These are phyloP conservation scores for Mycena polygramma DNA, from an alignment of 768 basidiomycete genomes.

Conservation along the genomic window DNA sequence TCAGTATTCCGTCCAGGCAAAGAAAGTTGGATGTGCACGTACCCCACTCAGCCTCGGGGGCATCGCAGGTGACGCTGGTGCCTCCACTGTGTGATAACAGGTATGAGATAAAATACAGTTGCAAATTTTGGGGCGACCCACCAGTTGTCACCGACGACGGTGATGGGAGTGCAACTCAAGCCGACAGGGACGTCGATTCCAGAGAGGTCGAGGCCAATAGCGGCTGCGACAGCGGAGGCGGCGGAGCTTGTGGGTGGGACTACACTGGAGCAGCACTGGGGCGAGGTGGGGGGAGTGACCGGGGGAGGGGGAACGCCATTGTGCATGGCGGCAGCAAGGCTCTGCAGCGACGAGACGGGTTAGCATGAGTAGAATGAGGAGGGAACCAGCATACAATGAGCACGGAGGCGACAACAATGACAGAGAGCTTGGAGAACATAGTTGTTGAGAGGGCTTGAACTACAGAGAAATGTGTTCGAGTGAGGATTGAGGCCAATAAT, in stretches of 20 bases:
- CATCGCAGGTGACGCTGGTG: constrained; percentile 18
- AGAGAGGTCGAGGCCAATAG: constrained; percentile 22
- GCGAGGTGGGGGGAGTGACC: constrained; percentile 22
- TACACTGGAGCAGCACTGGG: constrained; percentile 27
- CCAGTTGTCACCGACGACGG: background rate
- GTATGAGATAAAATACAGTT: too few relatives aligned
- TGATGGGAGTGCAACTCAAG: constrained; percentile 26
- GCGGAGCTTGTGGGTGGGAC: constrained; percentile 1
- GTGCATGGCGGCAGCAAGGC: too few relatives aligned
- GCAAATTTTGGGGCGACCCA: background rate
- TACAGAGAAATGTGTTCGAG: too few relatives aligned
- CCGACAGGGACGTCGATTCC: constrained; percentile 23
- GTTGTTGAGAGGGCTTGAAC: too few relatives aligned
- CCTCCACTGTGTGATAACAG: background rate
- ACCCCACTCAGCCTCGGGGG: constrained; percentile 17
- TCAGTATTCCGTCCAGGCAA: background rate
- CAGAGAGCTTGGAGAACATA: constrained; percentile 26
- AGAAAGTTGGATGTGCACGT: background rate
- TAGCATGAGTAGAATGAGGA: too few relatives aligned
- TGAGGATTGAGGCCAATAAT: too few relatives aligned
- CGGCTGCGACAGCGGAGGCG: constrained; percentile 13
- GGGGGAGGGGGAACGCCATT: background rate
- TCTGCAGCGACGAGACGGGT: too few relatives aligned
- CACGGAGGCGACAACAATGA: background rate
- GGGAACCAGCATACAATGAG: too few relatives aligned